Base-by-base conservation (phyloP, 1,284 basidiomycete genomes). In the Rhizoctonia solani region DNA sequence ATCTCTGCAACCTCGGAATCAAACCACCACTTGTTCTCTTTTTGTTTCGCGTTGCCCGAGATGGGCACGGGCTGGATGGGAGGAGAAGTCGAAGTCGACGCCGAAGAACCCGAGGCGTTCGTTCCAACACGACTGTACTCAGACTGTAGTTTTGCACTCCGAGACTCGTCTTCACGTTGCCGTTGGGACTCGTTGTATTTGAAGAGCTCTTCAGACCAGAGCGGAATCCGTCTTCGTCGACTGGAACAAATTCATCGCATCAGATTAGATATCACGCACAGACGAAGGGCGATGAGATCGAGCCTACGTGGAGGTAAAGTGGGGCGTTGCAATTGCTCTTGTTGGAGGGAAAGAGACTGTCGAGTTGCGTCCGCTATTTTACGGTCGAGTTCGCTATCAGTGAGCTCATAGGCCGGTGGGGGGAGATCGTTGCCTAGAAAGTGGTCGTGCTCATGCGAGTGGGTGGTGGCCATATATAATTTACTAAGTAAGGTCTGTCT, bases 381-480 rank as follows among this genome's bases (percentile, higher is more conserved):
- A 4, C 55, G 37, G 49, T 70, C 67, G 46, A 70, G 58, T 32
- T 69, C 69, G 3, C 41, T 53, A 39, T 67, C 50, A 16, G 69
- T 67, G 42, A 70, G 56, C 41, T 70, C 55, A 54, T 71, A 71
- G 3, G 70, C 66, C 4, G 70, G 70, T 5, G 70, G 70, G 5
- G 63, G 69, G 21, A 58, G 56, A 8, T 65, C 50, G 44, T 32
- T 37, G 30, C 55, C 47, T 41, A 41, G 44, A 23, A 55, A 46
- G 42, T 58, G 21, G 30, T 46, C 32, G 50, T 65, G 39, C 19
- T 56, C 53, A 29, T 55, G 53, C 4, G 55, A 21, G 53, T 19
- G 21, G 54, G 27, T 11, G 37, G 27, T 32, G 42, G 54, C 27
- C 32, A 55, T 21, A 30, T 23, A 13, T 21, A 54, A n/a, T n/a